Percentiles rank a stretch among this genome's conserved stretches.
Conservation (phyloP, 176 grass and related monocot genomes). For the Rhynchospora tenuis region DNA sequence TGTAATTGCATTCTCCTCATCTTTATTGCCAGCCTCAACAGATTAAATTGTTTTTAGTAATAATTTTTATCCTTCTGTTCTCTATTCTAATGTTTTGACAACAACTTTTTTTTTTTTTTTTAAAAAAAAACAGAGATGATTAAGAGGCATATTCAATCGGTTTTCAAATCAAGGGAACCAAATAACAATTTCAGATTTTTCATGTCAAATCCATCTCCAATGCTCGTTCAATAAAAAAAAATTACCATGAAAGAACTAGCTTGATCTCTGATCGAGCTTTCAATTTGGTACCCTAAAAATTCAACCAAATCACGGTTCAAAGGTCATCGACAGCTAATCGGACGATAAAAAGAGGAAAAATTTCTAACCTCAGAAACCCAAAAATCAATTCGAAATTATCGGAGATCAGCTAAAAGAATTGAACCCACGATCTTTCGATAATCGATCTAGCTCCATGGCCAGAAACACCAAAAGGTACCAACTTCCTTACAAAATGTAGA, state of each 20-base stretch:
- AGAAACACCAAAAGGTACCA: not conserved
- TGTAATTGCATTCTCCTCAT: too few relatives aligned
- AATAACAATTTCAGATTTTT: not conserved
- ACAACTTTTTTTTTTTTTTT: not conserved
- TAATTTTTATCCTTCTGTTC: not conserved
- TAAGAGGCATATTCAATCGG: not conserved
- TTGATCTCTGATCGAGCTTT: not conserved
- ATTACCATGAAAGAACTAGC: not conserved
- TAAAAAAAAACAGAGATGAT: not conserved
- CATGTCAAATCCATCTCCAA: not conserved
- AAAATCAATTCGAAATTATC: conserved; percentile 17
- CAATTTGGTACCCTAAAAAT: not conserved
- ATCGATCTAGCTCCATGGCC: not conserved
- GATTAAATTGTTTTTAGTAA: not conserved
- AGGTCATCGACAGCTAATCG: not conserved
- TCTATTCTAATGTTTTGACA: too few relatives aligned
- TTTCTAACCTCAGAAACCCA: not conserved
- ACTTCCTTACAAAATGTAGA: not conserved
- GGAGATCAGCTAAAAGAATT: not conserved
- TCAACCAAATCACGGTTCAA: not conserved
- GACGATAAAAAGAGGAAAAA: not conserved
- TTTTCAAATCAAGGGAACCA: not conserved
- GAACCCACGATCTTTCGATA: not conserved
- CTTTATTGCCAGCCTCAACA: too few relatives aligned
- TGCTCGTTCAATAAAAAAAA: not conserved